Conservation (phyloP, 768 basidiomycete species). For the Sarcodon aspratus region DNA sequence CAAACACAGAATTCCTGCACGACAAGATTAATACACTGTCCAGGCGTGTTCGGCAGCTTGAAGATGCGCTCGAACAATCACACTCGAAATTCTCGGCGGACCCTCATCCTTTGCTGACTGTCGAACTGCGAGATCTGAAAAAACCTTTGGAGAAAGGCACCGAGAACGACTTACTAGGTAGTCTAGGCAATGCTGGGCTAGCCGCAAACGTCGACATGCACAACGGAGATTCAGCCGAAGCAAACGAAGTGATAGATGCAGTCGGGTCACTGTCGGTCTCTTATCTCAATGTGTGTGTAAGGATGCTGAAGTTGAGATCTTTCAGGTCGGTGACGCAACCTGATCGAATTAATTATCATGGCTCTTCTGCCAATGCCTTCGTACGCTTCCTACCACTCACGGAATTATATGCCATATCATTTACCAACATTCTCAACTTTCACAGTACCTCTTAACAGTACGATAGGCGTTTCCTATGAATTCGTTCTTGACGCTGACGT, state of each 20-base stretch:
- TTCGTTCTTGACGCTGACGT: conserved; percentile 3
- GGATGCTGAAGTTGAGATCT: conserved; percentile 7
- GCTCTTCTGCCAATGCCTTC: conserved; percentile 58
- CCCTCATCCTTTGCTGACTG: conserved; percentile 45
- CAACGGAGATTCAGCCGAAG: conserved; percentile 37
- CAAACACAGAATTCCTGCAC: conserved; percentile 58
- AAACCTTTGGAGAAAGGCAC: conserved; percentile 37
- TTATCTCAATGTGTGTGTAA: conserved; percentile 3
- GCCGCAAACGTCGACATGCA: conserved; percentile 20
- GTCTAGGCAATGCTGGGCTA: conserved; percentile 27
- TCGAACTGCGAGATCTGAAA: conserved; percentile 55
- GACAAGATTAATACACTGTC: conserved; percentile 54
- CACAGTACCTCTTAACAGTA: conserved; percentile 57
- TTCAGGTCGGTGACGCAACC: conserved; percentile 48
- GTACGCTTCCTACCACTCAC: conserved; percentile 24
- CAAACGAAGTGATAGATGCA: conserved; percentile 33
- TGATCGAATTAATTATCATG: conserved; percentile 56
- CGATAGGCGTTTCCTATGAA: conserved; percentile 7
- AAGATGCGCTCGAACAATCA: conserved; percentile 49
- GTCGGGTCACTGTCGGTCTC: conserved; percentile 47
- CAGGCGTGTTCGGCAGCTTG: conserved; percentile 53
- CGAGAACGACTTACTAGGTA: not conserved
- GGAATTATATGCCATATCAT: conserved; percentile 1
- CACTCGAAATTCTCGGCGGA: conserved; percentile 36
- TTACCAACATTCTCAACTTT: conserved; percentile 7